A percentile compares a stretch with the other conserved stretches of the same genome.
phyloP scores from a whole-genome alignment of 768 basidiomycete species.

The Lentinula boryana region DNA sequence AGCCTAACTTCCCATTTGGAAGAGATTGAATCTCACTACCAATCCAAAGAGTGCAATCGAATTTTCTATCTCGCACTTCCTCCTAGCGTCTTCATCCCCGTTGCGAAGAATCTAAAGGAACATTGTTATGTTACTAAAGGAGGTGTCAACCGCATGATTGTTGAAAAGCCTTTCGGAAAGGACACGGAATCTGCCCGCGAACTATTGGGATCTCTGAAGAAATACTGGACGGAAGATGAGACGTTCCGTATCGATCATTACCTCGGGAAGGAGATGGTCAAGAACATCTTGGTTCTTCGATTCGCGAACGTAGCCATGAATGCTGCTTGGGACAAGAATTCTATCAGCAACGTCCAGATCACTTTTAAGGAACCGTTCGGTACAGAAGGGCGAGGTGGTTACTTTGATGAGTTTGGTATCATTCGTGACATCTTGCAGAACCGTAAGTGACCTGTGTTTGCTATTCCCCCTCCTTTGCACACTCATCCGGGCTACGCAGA shows the following conservation, averaged over 20 bases:
- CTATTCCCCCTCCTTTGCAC: not conserved
- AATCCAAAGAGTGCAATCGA: conserved; percentile 63
- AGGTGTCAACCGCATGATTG: conserved; percentile 87
- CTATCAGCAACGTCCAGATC: conserved; percentile 95
- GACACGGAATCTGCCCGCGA: conserved; percentile 80
- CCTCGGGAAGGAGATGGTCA: conserved; percentile 99
- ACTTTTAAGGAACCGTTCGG: conserved; percentile 99
- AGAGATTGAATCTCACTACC: conserved; percentile 69
- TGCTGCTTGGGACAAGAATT: conserved; percentile 93
- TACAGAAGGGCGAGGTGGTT: conserved; percentile 99
- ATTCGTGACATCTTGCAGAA: conserved; percentile 98
- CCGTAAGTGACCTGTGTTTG: conserved; percentile 54
- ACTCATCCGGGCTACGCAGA: conserved; percentile 32
- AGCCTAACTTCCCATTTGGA: conserved; percentile 71
- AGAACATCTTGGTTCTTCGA: conserved; percentile 92
- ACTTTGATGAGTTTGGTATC: conserved; percentile 99
- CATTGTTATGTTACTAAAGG: conserved; percentile 64
- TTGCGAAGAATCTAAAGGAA: conserved; percentile 76
- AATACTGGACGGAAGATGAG: conserved; percentile 93
- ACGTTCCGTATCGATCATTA: conserved; percentile 99
- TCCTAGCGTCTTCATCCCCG: conserved; percentile 92
- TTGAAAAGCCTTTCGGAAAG: conserved; percentile 98
- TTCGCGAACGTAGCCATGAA: conserved; percentile 92
- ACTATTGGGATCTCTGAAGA: conserved; percentile 73
- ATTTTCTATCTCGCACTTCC: conserved; percentile 97